These are phyloP conservation scores for Phytophthora uliginosa DNA, from an alignment of 352 stramenopile species.

Conservation along the genomic window DNA sequence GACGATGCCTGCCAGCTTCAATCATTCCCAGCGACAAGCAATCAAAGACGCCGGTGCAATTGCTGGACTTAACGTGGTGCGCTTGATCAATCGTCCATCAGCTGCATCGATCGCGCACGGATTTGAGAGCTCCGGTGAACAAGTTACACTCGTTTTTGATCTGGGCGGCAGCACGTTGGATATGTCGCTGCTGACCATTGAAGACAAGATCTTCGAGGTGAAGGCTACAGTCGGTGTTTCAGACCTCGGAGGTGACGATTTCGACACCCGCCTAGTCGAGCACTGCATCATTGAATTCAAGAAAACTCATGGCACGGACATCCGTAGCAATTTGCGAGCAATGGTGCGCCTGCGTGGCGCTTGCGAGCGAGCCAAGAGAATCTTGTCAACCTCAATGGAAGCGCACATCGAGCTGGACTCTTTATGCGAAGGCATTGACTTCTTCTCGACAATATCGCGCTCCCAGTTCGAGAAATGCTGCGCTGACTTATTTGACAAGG, in stretches of 20 bases:
- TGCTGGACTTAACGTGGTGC: conserved; percentile 3
- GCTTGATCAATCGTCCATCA: background rate
- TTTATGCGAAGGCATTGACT: conserved; percentile 1
- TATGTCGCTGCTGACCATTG: conserved; percentile 2
- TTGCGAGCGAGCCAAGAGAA: conserved; percentile 6
- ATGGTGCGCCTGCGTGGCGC: conserved; percentile 3
- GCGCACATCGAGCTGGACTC: background rate
- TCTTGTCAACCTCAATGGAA: background rate
- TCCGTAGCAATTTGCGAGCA: background rate
- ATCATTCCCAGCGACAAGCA: background rate
- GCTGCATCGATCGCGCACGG: conserved; percentile 1
- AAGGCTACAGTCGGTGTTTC: background rate
- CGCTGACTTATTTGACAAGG: background rate
- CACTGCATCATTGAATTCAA: conserved; percentile 5
- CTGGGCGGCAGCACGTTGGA: background rate
- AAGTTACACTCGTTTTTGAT: conserved; percentile 5
- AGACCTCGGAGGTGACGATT: background rate
- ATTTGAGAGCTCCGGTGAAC: background rate
- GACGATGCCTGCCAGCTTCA: conserved; percentile 3
- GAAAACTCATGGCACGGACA: background rate
- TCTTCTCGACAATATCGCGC: background rate
- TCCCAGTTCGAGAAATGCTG: background rate
- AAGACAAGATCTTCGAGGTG: conserved; percentile 4
- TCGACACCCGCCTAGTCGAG: conserved; percentile 6
- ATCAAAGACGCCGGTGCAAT: conserved; percentile 2